Evolutionary conservation across 345 rosid species (phyloP), one percentile per base, ranked within the genome.

Genomic region (Psidium guajava): DNA sequence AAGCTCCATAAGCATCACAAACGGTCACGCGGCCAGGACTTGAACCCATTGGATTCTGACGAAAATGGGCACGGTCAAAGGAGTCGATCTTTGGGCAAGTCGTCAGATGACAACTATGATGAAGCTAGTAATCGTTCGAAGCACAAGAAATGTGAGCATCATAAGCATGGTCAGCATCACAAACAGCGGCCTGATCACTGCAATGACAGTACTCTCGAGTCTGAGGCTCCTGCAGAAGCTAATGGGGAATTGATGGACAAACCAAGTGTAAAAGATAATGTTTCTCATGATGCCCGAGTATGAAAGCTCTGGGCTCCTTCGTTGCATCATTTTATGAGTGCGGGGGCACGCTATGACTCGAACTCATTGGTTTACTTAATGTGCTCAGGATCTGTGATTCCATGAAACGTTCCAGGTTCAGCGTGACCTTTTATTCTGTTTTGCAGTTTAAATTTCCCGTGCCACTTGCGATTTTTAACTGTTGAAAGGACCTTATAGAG

Each of bases 81-180:
- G 88, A 87, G 86, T 84, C n/a, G 21, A 47, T 86, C 91, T 42
- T 22, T 83, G 25, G 91, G 91, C 14, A 89, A 86, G 90, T 90
- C 90, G 54, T 91, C 91, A 1, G 92, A 89, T 82, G 89, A 89
- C 81, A 84, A 58, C 84, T 53, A 27, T 69, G 91, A 88, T 6
- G 90, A 82, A 50, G 28, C 61, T 51, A 87, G 84, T 32, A 87
- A 84, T 84, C 52, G 49, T 49, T 82, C 55, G 8, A 89, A 90
- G 86, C 88, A 86, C 74, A 88, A 81, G 82, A 89, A 83, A 83
- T 69, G 83, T 40, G 87, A 18, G 57, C 84, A 83, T 54, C 86
- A 40, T 56, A 87, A 75, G 22, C 84, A 54, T 69, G 57, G 57
- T 6, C 8, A 82, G 25, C 90, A 73, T 85, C 91, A 90, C 87